Evolutionary conservation across 352 stramenopile species (phyloP).

Genomic region (Hyaloperonospora arabidopsidis): DNA sequence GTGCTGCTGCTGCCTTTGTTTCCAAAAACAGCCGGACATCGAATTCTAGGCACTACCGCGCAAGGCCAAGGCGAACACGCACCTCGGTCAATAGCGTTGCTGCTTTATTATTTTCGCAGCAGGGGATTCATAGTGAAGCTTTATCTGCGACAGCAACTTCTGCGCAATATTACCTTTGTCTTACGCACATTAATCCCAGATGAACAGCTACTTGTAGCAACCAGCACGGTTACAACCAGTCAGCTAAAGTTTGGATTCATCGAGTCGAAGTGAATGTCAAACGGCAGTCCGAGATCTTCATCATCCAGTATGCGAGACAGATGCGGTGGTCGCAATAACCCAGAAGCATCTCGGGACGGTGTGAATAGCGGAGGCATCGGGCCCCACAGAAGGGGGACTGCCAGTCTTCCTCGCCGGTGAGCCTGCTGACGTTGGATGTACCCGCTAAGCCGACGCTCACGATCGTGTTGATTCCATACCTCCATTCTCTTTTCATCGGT

Average conservation of each 20-base stretch:
- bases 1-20: too few species aligned
- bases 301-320: slow-evolving; percentile 13
- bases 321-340: slow-evolving; percentile 8
- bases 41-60: too few species aligned
- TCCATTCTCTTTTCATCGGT: slow-evolving; percentile 15
- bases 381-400: slow-evolving; percentile 9
- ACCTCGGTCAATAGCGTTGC: too few species aligned
- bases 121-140: too few species aligned
- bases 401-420: slow-evolving; percentile 12
- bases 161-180: too few species aligned
- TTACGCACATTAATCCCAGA: too few species aligned
- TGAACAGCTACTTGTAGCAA: too few species aligned
- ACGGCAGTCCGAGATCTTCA: slow-evolving; percentile 13
- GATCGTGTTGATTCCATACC: slow-evolving; percentile 7
- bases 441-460: slow-evolving; percentile 6
- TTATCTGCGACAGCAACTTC: too few species aligned
- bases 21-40: too few species aligned
- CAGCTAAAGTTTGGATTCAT: slow-evolving; percentile 12
- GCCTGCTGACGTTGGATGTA: slow-evolving; percentile 6
- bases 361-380: slow-evolving; percentile 18
- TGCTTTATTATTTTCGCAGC: too few species aligned
- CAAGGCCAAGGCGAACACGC: too few species aligned
- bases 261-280: slow-evolving; percentile 10
- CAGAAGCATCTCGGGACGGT: slow-evolving; percentile 9
- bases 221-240: neutral